Evolutionary conservation across 2,329 filamentous ascomycete species (phyloP).

Genomic region (Cladophialophora chaetospira): DNA sequence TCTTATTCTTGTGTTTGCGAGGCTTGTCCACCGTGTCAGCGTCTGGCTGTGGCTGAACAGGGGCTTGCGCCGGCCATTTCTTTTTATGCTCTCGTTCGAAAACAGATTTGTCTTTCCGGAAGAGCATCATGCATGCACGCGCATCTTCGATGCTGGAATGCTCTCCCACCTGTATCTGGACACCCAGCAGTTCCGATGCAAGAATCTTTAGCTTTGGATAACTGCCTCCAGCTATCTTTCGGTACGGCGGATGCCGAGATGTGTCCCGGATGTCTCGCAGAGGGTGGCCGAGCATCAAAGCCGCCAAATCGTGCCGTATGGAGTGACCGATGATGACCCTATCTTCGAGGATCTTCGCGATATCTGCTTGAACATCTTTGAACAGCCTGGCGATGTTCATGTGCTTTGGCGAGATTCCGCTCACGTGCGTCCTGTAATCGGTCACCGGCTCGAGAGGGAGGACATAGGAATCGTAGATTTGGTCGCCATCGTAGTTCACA

Average conservation of each 20-base stretch:
- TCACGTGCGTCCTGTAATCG: constrained; percentile 87
- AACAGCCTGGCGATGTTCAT: constrained; percentile 72
- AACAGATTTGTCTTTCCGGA: constrained; percentile 75
- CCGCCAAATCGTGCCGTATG: constrained; percentile 74
- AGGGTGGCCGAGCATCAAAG: constrained; percentile 76
- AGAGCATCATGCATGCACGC: constrained; percentile 84
- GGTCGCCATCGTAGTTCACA: constrained; percentile 89
- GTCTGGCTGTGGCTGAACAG: constrained; percentile 2
- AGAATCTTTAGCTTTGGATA: constrained; percentile 58
- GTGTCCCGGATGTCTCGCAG: constrained; percentile 81
- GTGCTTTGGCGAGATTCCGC: constrained; percentile 74
- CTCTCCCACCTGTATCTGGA: constrained; percentile 62
- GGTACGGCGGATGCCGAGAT: constrained; percentile 72
- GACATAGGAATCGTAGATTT: constrained; percentile 94
- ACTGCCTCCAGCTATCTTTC: constrained; percentile 56
- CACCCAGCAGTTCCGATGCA: constrained; percentile 58
- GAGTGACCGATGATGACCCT: constrained; percentile 82
- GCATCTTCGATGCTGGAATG: constrained; percentile 75
- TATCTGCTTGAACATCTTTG: constrained; percentile 72
- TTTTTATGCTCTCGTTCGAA: constrained; percentile 81
- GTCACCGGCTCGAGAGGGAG: constrained; percentile 74
- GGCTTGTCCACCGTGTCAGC: constrained; percentile 15
- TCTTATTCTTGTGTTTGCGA: constrained; percentile 49
- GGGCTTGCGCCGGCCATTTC: constrained; percentile 40
- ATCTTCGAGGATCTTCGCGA: constrained; percentile 68